Base-by-base conservation (phyloP, 73 alveolate genomes). In the Paramecium sonneborni region DNA sequence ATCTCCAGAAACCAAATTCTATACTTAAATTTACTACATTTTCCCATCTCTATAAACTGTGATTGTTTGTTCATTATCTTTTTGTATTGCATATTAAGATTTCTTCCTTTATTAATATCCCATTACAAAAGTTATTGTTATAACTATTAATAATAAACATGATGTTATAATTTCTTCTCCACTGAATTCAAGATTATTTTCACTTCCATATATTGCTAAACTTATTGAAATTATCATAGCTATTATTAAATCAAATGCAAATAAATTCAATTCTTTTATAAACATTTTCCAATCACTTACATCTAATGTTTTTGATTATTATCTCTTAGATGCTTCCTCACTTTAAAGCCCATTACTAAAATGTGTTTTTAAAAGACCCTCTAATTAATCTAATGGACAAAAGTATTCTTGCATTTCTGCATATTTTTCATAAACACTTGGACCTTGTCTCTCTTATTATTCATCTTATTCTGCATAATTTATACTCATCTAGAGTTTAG, bases 361-460 rank as follows among this genome's bases (percentile, higher is more conserved):
- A 44, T 79, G 39, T 9, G 90, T 79, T 44, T 79, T 79, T 21
- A 79, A 46, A 9, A 79, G 23, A 7, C 41, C 43, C 20, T 79
- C 90, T 12, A 79, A 34, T 41, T 41, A 18, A 24, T 79, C 90
- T 1, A 79, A 39, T 5, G 70, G 39, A 79, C 90, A 79, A 39
- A 79, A 79, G 32, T 79, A 79, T 44, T 79, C 90, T 24, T 79
- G 72, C 90, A 79, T 79, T 79, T 79, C 90, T n/a, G 72, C 24
- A 44, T 72, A 72, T 21, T 72, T 72, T 10, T 62, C 84, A 28
- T 72, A 37, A 8, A 41, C 86, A 35, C 34, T 35, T 72, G 86
- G 86, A 15, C 34, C 37, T 20, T 34, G 38, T 72, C 57, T 72
- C 57, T 35, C 58, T 21, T 10, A 3, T 2, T 34, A 9, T 15